A percentile compares a stretch with the other conserved stretches of the same genome.
These are phyloP conservation scores for Xylariaceae sp. DNA, from an alignment of 2,329 filamentous ascomycete genomes.

Conservation along the genomic window DNA sequence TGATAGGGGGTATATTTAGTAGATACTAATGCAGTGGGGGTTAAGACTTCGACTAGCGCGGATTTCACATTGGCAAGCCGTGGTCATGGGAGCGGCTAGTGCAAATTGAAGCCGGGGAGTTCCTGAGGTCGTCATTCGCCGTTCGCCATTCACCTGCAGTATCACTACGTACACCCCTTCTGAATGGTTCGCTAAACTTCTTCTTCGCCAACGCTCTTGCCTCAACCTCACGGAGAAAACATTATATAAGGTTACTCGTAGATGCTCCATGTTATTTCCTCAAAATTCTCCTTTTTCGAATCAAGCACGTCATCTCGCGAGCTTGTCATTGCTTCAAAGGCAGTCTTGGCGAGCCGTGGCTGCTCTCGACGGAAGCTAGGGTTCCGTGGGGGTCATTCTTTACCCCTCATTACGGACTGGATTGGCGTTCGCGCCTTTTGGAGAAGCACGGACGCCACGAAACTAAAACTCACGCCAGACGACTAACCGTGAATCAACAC, in stretches of 20 bases:
- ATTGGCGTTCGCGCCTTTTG: not conserved
- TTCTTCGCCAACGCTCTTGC: not conserved
- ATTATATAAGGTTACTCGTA: not conserved
- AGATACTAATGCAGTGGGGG: too few relatives aligned
- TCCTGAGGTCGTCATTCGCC: too few relatives aligned
- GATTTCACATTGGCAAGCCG: too few relatives aligned
- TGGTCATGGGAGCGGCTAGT: too few relatives aligned
- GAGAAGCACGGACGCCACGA: not conserved
- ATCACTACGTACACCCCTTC: not conserved
- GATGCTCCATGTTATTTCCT: not conserved
- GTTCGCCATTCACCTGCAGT: too few relatives aligned
- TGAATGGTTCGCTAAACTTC: not conserved
- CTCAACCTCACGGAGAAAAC: not conserved
- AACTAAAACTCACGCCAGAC: not conserved
- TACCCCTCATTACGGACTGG: not conserved
- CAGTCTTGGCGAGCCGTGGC: not conserved
- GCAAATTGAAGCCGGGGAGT: too few relatives aligned
- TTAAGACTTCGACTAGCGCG: too few relatives aligned
- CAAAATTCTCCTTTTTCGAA: not conserved
- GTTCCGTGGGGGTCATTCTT: not conserved
- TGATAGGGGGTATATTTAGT: too few relatives aligned
- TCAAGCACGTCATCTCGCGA: not conserved
- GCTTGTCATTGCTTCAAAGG: not conserved
- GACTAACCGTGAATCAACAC: not conserved
- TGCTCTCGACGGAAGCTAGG: not conserved